phyloP scores from a whole-genome alignment of 345 rosid species.

The Brassica juncea region DNA sequence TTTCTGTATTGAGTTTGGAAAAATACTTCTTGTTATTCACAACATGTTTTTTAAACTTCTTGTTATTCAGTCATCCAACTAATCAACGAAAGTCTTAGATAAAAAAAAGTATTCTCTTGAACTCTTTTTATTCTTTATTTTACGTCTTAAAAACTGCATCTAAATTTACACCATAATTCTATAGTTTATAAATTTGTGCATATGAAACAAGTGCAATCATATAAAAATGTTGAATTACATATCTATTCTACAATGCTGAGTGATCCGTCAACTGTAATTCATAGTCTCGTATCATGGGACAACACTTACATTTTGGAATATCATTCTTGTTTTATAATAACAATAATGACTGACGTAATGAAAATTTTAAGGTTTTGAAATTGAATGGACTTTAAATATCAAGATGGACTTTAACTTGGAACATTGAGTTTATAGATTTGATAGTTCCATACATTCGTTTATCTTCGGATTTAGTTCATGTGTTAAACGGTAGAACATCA shows the following conservation, averaged over 20 bases:
- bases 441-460: not conserved
- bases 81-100: not conserved
- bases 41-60: not conserved
- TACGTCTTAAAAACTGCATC: not conserved
- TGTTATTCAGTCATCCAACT: not conserved
- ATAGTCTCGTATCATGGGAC: conserved; percentile 18
- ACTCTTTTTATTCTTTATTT: not conserved
- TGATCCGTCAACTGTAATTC: conserved; percentile 9
- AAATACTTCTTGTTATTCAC: too few species aligned
- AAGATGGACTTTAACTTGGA: too few species aligned
- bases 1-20: not conserved
- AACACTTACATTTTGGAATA: not conserved
- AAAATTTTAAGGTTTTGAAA: too few species aligned
- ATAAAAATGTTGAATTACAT: not conserved
- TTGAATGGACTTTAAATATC: too few species aligned
- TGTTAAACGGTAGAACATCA: not conserved
- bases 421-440: not conserved
- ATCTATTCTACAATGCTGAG: conserved; percentile 8
- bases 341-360: too few species aligned
- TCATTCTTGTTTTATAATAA: too few species aligned
- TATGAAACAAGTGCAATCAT: not conserved
- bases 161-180: not conserved
- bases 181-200: not conserved
- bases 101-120: not conserved
- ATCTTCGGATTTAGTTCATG: not conserved